Percentiles rank a stretch among this genome's conserved stretches.
phyloP scores from a whole-genome alignment of 306 rosid genomes.

The Vicia villosa region DNA sequence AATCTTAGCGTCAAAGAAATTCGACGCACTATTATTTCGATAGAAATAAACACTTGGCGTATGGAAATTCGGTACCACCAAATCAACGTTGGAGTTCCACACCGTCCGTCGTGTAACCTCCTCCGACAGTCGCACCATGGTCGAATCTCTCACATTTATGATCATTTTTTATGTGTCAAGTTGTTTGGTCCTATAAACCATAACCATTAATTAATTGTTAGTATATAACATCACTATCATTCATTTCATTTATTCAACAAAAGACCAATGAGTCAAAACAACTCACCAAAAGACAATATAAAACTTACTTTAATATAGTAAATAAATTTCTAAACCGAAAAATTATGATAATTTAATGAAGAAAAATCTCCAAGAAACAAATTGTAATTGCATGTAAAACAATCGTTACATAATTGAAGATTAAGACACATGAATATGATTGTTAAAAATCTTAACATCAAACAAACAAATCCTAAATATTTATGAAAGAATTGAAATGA shows the following conservation, averaged over 20 bases:
- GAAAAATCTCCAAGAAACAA: background rate
- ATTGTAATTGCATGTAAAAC: background rate
- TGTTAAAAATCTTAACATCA: background rate
- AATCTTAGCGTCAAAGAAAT: slow-evolving; percentile 58
- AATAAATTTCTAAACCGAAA: background rate
- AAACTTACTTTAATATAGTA: background rate
- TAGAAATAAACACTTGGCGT: slow-evolving; percentile 85
- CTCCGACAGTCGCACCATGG: slow-evolving; percentile 70
- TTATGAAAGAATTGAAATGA: background rate
- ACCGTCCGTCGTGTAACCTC: slow-evolving; percentile 45
- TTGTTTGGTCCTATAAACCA: background rate
- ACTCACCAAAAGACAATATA: background rate
- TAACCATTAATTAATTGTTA: background rate
- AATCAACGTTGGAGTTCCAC: slow-evolving; percentile 84
- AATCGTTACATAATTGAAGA: background rate
- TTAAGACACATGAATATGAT: background rate
- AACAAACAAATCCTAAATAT: background rate
- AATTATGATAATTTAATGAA: background rate
- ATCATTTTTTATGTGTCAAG: slow-evolving; percentile 27
- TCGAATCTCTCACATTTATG: slow-evolving; percentile 56
- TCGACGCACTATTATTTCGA: slow-evolving; percentile 41
- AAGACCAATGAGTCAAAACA: background rate
- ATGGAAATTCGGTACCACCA: slow-evolving; percentile 69
- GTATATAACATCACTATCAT: background rate
- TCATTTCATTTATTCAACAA: background rate